phyloP scores from a whole-genome alignment of 2,329 filamentous ascomycete species.

The Alternaria infectoria region DNA sequence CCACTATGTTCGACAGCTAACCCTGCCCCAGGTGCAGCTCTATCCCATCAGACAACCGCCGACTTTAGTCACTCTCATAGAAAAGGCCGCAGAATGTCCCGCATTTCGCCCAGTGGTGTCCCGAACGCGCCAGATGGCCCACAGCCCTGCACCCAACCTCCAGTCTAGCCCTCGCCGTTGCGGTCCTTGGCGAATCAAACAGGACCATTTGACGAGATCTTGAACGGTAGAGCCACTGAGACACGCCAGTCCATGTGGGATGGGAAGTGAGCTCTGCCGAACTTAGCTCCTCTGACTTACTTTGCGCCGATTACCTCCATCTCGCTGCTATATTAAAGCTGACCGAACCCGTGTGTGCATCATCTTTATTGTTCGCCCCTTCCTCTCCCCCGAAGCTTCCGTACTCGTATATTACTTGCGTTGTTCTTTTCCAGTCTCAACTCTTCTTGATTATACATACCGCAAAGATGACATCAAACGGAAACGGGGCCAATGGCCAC shows the following conservation, averaged over 20 bases:
- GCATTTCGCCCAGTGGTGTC: constrained; percentile 41
- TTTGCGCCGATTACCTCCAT: constrained; percentile 43
- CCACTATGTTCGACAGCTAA: constrained; percentile 32
- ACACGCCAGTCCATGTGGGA: constrained; percentile 37
- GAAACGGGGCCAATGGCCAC: constrained; percentile 46
- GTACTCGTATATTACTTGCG: constrained; percentile 1
- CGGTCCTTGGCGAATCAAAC: constrained; percentile 37
- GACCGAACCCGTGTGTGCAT: constrained; percentile 33
- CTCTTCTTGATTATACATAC: constrained; percentile 1
- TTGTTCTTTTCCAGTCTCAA: not conserved
- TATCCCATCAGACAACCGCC: constrained; percentile 30
- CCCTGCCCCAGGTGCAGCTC: constrained; percentile 28
- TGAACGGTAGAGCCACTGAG: constrained; percentile 30
- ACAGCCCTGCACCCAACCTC: constrained; percentile 30
- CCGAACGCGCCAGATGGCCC: constrained; percentile 36
- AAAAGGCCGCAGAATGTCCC: constrained; percentile 43
- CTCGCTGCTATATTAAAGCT: constrained; percentile 49
- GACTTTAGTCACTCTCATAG: constrained; percentile 44
- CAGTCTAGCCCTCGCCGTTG: constrained; percentile 29
- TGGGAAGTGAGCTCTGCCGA: constrained; percentile 36
- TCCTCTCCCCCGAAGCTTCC: constrained; percentile 21
- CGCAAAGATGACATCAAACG: constrained; percentile 37
- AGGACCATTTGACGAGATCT: constrained; percentile 26
- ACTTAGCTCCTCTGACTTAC: constrained; percentile 36
- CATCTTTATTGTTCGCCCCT: constrained; percentile 18